Conservation (phyloP, 768 basidiomycete species). For the Collybia nuda region DNA sequence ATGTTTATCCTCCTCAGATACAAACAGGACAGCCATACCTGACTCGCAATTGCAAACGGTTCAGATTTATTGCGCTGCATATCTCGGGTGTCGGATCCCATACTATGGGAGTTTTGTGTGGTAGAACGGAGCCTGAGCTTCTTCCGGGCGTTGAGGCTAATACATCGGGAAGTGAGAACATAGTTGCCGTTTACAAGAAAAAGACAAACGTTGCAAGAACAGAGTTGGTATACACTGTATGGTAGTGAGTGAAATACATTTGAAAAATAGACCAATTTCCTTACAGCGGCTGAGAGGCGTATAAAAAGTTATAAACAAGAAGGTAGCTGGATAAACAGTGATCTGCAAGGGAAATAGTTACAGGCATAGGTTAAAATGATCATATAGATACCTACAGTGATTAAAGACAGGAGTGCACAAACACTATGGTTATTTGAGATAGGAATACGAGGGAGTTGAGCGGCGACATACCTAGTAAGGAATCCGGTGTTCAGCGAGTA, state of each 20-base stretch:
- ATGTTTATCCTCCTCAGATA: no score
- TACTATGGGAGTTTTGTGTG: not conserved
- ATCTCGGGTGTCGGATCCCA: constrained; percentile 1
- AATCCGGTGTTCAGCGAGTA: constrained; percentile 12
- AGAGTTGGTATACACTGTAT: constrained; percentile 11
- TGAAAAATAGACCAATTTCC: not conserved
- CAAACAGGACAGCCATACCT: constrained; percentile 1
- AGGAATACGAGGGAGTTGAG: not conserved
- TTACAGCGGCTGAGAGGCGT: constrained; percentile 5
- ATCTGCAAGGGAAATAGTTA: not conserved
- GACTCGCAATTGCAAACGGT: not conserved
- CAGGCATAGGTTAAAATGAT: not conserved
- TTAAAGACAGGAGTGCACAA: constrained; percentile 8
- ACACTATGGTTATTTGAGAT: constrained; percentile 1
- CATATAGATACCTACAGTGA: constrained; percentile 2
- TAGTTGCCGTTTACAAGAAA: not conserved
- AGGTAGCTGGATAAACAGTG: constrained; percentile 4
- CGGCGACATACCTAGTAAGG: constrained; percentile 6
- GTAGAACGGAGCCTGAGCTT: constrained; percentile 5
- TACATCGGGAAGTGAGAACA: not conserved
- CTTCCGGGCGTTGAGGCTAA: constrained; percentile 10
- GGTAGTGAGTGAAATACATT: not conserved
- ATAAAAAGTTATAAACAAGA: constrained; percentile 10
- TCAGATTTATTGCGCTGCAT: constrained; percentile 5
- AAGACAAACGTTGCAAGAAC: constrained; percentile 8